phyloP scores from a whole-genome alignment of 176 grass and related monocot species.

The Puya raimondii region DNA sequence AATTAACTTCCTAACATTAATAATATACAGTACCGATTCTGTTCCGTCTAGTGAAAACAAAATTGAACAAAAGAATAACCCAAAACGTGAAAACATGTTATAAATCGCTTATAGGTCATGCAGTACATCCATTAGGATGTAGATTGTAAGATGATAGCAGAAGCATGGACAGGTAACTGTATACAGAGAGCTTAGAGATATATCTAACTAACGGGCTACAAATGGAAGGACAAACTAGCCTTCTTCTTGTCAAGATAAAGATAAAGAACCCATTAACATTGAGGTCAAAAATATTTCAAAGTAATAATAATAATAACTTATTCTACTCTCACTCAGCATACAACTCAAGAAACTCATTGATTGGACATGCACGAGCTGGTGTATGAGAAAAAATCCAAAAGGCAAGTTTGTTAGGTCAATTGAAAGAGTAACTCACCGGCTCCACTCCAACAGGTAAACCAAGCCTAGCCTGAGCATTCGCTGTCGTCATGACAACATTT shows the following conservation, averaged over 20 bases:
- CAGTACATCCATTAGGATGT: no score
- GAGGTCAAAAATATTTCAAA: not conserved
- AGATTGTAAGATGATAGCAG: no score
- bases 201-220: not conserved
- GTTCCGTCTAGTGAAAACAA: no score
- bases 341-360: not conserved
- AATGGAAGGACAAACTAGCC: no score
- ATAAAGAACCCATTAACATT: not conserved
- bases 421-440: conserved; percentile 42
- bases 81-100: no score
- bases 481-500: conserved; percentile 72
- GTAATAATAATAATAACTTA: not conserved
- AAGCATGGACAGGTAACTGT: no score
- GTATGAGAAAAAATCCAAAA: not conserved
- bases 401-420: not conserved
- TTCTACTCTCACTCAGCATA: not conserved
- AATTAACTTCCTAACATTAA: no score
- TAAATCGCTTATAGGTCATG: no score
- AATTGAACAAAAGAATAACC: no score
- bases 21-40: no score
- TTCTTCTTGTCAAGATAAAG: no score
- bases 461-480: conserved; percentile 76
- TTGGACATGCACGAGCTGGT: not conserved
- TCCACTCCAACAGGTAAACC: conserved; percentile 37
- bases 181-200: not conserved